Evolutionary conservation across 1,139 yeast species (phyloP), one percentile per base, ranked within the genome.

Genomic region (Entelexis sorbosivorans): DNA sequence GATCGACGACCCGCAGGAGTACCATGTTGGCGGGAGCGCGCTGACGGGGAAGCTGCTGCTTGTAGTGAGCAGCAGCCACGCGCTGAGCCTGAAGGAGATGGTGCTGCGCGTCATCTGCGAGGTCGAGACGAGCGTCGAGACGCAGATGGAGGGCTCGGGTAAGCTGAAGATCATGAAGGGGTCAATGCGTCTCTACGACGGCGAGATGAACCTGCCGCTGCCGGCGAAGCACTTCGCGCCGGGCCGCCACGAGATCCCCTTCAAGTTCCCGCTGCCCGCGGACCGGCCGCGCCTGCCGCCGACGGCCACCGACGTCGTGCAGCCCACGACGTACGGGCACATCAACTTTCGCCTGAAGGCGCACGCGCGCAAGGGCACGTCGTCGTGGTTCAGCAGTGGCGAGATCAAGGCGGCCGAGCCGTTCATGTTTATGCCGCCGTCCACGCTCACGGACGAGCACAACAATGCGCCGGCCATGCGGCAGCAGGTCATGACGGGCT

Each of bases 221-320:
- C 29, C 35, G 20, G 5, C 26, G 8, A 19, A 38, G 20, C 50
- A 48, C 36, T 44, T 44, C 31, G 20, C 35, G 5, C 35, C 38
- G 7, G 53, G 53, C n/a, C 14, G 19, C 20, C 50, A 51, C 44
- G 51, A 44, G 19, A 34, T 51, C 34, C 53, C 53, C 14, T 51
- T 51, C 44, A n/a, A 20, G 33, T 19, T 44, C 22, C 43, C 36
- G 39, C 47, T 51, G 33, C 53, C 53, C 6, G 26, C 38, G 13
- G 31, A 33, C 20, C 31, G 33, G 11, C 47, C 48, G 34, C 20
- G 28, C 28, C 49, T 51, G 17, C 53, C 53, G 24, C 53, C 53
- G 11, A 36, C 53, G 16, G 49, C 40, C 26, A 48, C 51, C 11
- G 28, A 38, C 16, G 20, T 46, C 16, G 29, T 31, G 19, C 28